Percentiles rank a stretch among this genome's conserved stretches.
phyloP scores from a whole-genome alignment of 768 basidiomycete species.

The Auricularia auricula-judae region DNA sequence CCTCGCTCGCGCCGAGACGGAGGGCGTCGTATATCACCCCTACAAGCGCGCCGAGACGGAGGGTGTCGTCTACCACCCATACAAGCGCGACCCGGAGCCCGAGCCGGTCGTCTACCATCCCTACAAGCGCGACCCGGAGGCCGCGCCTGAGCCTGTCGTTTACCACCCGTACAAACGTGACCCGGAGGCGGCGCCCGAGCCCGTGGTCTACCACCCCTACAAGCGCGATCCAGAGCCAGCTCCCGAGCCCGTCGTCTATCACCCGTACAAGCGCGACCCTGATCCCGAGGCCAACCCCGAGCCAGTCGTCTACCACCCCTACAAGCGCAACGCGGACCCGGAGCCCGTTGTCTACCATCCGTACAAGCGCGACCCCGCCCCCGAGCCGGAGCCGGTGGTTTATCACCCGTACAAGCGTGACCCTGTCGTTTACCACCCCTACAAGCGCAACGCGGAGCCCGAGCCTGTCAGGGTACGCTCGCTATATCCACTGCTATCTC shows the following conservation, averaged over 20 bases:
- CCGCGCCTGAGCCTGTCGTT: not conserved
- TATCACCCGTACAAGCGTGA: too few relatives aligned
- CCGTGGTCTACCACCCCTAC: not conserved
- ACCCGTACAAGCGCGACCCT: not conserved
- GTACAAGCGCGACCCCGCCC: too few relatives aligned
- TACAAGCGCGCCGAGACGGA: not conserved
- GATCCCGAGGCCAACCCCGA: not conserved
- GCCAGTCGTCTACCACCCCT: not conserved
- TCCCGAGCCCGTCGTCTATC: not conserved
- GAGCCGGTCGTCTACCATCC: not conserved
- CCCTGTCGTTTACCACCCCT: too few relatives aligned
- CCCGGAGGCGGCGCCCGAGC: not conserved
- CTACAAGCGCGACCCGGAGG: not conserved
- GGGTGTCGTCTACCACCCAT: not conserved
- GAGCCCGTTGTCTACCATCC: too few relatives aligned
- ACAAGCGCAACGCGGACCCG: not conserved
- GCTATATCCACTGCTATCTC: not conserved
- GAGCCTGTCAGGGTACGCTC: not conserved
- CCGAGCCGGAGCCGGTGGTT: too few relatives aligned
- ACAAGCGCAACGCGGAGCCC: too few relatives aligned
- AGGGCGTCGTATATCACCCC: not conserved
- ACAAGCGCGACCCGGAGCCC: not conserved
- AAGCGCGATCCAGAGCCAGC: not conserved
- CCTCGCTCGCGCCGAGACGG: not conserved
- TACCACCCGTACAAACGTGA: not conserved